phyloP scores from a whole-genome alignment of 2,329 filamentous ascomycete genomes.

The Cladophialophora immunda region DNA sequence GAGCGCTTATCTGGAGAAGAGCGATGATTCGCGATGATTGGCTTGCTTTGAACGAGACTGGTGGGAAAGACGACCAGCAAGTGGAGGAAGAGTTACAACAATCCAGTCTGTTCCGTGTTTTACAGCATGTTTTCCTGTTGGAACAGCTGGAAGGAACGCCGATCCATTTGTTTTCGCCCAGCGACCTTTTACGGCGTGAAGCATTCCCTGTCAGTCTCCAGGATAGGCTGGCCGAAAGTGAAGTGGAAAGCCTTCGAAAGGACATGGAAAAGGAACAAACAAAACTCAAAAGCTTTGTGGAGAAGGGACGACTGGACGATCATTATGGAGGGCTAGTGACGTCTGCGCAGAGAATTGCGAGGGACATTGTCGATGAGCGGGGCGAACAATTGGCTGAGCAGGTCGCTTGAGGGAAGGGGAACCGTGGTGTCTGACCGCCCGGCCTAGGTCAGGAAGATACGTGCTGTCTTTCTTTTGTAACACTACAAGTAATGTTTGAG shows the following conservation, averaged over 20 bases:
- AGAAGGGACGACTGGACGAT: constrained; percentile 43
- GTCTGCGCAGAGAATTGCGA: constrained; percentile 32
- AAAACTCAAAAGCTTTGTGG: constrained; percentile 46
- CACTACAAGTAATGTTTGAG: not conserved
- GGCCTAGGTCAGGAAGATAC: not conserved
- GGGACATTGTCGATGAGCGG: constrained; percentile 29
- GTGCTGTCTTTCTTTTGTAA: not conserved
- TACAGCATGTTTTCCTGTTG: constrained; percentile 27
- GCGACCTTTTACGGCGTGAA: constrained; percentile 31
- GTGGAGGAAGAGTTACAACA: constrained; percentile 35
- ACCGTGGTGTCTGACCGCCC: not conserved
- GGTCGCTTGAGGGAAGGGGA: constrained; percentile 5
- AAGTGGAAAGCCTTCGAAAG: constrained; percentile 33
- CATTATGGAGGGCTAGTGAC: constrained; percentile 39
- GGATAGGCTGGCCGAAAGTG: constrained; percentile 31
- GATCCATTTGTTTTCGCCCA: constrained; percentile 31
- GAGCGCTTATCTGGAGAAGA: constrained; percentile 83
- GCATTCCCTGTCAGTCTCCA: constrained; percentile 32
- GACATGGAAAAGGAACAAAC: constrained; percentile 47
- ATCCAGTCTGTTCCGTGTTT: constrained; percentile 35
- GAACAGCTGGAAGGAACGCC: constrained; percentile 26
- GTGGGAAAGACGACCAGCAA: constrained; percentile 70
- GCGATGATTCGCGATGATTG: constrained; percentile 87
- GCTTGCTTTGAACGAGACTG: constrained; percentile 79
- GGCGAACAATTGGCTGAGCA: constrained; percentile 32